Base-by-base conservation (phyloP, 768 basidiomycete species). In the Brasilioporus rufonigricans region DNA sequence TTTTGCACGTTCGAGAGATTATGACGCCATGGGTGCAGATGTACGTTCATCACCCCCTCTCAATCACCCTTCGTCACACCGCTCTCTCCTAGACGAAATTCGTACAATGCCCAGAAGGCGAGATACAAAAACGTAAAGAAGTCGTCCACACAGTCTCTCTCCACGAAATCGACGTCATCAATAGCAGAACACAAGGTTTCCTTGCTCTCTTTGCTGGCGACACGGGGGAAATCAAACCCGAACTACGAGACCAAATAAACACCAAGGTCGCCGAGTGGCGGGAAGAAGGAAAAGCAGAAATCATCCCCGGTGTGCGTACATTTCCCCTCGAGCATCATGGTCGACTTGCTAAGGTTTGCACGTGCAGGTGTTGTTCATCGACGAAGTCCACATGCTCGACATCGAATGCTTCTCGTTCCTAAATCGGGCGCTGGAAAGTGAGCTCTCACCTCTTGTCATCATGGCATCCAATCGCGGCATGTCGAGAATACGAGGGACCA, bases 311-410 rank as follows among this genome's bases (percentile, higher is more conserved):
- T 4, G 96, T 96, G 66, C 47, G 84, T 81, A 39, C 56, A 5
- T 31, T 21, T 26, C 39, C 12, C 13, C n/a, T 31, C 5, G 12
- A 12, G 3, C 18, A 2, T 32, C 16, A 3, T 27, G 4, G 19
- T 52, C 12, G 19, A 45, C 12, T 13, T 36, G 31, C 31, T 50
- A n/a, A 18, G 0, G 3, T 3, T 24, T 24, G 10, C 18, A 8
- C 38, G 13, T 23, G 8, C 63, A 95, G 92, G 92, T 97, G n/a
- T 78, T 97, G 13, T 98, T 98, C 77, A 97, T 98, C 63, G 96
- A 98, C 73, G 96, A 98, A 74, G 96, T 98, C 13, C 96, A 98
- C 78, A 99, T 99, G 96, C 86, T 99, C 61, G 96, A 99, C 71
- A 98, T 99, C 58, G 96, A 98, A 70, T 98, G 96, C 68, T 98